Base-by-base conservation (phyloP, 208 protist species). In the Trypanosoma vivax region DNA sequence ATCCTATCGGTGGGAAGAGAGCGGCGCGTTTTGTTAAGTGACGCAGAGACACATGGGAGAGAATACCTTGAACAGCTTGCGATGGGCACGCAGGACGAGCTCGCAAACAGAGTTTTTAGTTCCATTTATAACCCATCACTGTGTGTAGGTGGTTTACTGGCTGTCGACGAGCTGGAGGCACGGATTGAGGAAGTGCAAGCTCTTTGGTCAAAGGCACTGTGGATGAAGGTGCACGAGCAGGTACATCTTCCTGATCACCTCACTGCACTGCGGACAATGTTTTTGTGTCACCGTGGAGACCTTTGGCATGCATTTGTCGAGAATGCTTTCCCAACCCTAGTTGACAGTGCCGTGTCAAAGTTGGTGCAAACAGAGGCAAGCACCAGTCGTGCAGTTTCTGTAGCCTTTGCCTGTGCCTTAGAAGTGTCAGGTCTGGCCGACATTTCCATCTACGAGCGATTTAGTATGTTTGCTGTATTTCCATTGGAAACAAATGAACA, bases 281-380 rank as follows among this genome's bases (percentile, higher is more conserved):
- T 89, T 48, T 70, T 94, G n/a, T 87, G 79, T 58, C 77, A 81
- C 34, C 76, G 86, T 18, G 86, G 86, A 5, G 86, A 94, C 42
- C 40, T 94, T 23, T 94, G 86, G 83, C 69, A 72, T 37, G 57
- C 75, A 28, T 90, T 94, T 70, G 80, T 87, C 37, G 74, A 88
- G 37, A 38, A 55, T 6, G 45, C 71, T 10, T 56, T 86, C 27
- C 59, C 55, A 5, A 58, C 14, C 27, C 25, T 77, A 18, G 51
- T 77, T 27, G 40, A 65, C 69, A 45, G 29, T 21, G 46, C 53
- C 0, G 51, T 61, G 14, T 31, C 37, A 19, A 43, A 38, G 28
- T 50, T 48, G 11, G 41, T 29, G 4, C 1, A 50, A 50, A 50
- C 19, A 25, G 63, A 55, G 40, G 63, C 51, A 2, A 39, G 27